A percentile compares a stretch with the other conserved stretches of the same genome.
Evolutionary conservation across 108 stramenopile genomes (phyloP).

Genomic region (Epipyxis sp.): DNA sequence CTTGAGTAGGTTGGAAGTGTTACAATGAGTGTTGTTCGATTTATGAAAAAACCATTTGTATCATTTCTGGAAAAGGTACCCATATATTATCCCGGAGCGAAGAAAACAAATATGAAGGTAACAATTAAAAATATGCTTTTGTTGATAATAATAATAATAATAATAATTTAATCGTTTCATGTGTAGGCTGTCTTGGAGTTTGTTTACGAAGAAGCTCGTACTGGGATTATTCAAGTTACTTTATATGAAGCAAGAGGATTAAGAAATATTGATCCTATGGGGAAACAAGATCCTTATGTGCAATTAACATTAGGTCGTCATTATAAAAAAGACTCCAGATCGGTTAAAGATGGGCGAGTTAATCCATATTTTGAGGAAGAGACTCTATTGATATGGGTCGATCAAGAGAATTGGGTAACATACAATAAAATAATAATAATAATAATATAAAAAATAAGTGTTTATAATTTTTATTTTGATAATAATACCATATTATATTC

Average conservation of each 20-base stretch:
- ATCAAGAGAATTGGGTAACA: constrained; percentile 55
- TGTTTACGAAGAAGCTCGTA: constrained; percentile 57
- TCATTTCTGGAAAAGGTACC: neutral
- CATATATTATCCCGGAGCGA: constrained; percentile 30
- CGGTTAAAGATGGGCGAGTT: constrained; percentile 51
- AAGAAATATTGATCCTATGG: constrained; percentile 43
- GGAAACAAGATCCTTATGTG: constrained; percentile 57
- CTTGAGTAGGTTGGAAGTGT: no score
- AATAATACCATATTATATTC: no score
- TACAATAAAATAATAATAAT: no score
- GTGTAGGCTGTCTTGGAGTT: constrained; percentile 48
- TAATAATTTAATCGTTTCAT: constrained; percentile 40
- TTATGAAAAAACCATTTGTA: constrained; percentile 23
- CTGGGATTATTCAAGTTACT: constrained; percentile 58
- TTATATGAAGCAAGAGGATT: constrained; percentile 53
- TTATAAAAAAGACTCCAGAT: constrained; percentile 50
- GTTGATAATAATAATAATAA: constrained; percentile 35
- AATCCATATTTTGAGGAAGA: constrained; percentile 57
- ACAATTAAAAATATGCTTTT: constrained; percentile 38
- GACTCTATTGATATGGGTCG: constrained; percentile 55
- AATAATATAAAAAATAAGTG: no score
- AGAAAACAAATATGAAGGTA: constrained; percentile 41
- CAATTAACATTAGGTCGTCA: constrained; percentile 44
- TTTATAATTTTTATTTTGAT: no score
- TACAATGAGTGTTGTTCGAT: constrained; percentile 29